Conservation (phyloP, 805 yeast genomes). For the Grigorovia yakushimaensis region DNA sequence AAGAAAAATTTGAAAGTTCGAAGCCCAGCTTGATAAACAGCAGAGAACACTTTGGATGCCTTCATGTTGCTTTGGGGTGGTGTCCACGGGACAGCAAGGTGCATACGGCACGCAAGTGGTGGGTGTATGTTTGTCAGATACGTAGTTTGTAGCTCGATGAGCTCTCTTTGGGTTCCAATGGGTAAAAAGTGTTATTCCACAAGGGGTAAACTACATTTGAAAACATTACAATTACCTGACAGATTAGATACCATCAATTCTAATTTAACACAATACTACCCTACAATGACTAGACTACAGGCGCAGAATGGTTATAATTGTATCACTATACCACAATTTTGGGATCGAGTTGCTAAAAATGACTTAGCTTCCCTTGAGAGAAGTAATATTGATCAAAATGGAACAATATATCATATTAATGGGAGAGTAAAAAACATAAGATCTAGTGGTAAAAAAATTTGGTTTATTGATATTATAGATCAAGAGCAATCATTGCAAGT, state of each 20-base stretch:
- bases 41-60: too few species aligned
- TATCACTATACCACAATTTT: constrained; percentile 3
- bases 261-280: constrained; percentile 12
- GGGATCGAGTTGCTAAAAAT: not conserved
- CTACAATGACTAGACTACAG: constrained; percentile 17
- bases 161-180: too few species aligned
- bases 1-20: too few species aligned
- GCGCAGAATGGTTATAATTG: not conserved
- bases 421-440: constrained; percentile 25
- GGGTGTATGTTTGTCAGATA: too few species aligned
- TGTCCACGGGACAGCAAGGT: too few species aligned
- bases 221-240: not conserved
- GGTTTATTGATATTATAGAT: constrained; percentile 22
- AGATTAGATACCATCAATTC: not conserved
- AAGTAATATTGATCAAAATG: not conserved
- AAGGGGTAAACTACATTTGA: not conserved
- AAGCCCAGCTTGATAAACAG: too few species aligned
- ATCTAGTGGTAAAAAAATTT: constrained; percentile 26
- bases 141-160: too few species aligned
- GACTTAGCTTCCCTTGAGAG: not conserved
- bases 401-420: not conserved
- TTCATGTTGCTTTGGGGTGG: too few species aligned
- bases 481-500: constrained; percentile 11
- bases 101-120: too few species aligned
- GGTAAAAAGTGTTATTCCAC: too few species aligned